Evolutionary conservation across 306 rosid genomes (phyloP), one percentile per base, ranked within the genome.

Genomic region (Prunus davidiana): DNA sequence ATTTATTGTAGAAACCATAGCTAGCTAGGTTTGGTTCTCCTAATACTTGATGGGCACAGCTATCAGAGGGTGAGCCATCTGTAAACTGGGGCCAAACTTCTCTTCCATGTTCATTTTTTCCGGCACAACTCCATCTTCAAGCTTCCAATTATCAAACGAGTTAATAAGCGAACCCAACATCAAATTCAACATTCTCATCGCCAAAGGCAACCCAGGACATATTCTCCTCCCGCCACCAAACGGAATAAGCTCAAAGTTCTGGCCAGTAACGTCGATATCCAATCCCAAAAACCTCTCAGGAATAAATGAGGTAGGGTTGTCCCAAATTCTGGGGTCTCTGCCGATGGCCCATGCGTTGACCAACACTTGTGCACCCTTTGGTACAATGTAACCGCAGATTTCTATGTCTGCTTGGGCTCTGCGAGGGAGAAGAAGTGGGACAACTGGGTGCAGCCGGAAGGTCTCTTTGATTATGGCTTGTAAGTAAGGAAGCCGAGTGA

Each of bases 171-270:
- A 81, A 32, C 88, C 86, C 62, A 87, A 54, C 50, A 77, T 71
- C 81, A 80, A 27, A 64, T 81, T 76, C 61, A 82, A 0, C 81
- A 84, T 82, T 20, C 84, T n/a, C 22, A 12, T 43, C 0, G 81
- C 88, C 74, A 84, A 46, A 4, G 72, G 75, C 49, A 68, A 32
- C 1, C 88, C 88, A 11, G 83, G 86, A 13, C 88, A 87, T 12
- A 65, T 84, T 41, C 90, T 58, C 13, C 84, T 19, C 9, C 82
- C 88, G 3, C 68, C 63, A 11, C 86, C 82, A 25, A 87, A 87
- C 0, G 86, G 84, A 25, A 58, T n/a, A 2, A 87, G 78, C 82
- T 84, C 81, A 79, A 81, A 87, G 51, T 79, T 22, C 1, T 61
- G 45, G 13, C 84, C 82, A 32, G 18, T 65, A 4, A 52, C 18